These are phyloP conservation scores for Hordeum pubiflorum DNA, from an alignment of 202 grass and related monocot species.

Conservation along the genomic window DNA sequence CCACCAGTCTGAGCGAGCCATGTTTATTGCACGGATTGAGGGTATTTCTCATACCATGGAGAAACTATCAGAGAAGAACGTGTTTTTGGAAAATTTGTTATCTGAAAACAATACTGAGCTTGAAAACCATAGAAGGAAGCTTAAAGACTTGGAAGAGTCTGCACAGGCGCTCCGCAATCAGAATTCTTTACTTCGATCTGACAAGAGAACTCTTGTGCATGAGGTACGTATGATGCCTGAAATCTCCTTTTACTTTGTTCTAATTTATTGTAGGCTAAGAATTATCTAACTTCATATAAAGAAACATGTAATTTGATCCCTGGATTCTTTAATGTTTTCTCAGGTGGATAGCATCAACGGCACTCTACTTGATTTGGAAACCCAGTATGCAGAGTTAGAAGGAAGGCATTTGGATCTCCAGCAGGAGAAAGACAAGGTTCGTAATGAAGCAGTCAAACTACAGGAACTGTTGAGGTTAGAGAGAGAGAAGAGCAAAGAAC, in stretches of 20 bases:
- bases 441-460: conserved; percentile 42
- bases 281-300: conserved; percentile 4
- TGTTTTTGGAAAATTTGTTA: conserved; percentile 70
- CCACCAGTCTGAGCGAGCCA: conserved; percentile 50
- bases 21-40: conserved; percentile 52
- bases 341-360: conserved; percentile 63
- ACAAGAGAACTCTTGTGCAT: conserved; percentile 58
- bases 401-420: conserved; percentile 49
- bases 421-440: conserved; percentile 47
- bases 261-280: not conserved
- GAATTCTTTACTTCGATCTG: conserved; percentile 57
- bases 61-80: conserved; percentile 59
- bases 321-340: conserved; percentile 6
- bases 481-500: conserved; percentile 40
- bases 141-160: conserved; percentile 53
- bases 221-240: conserved; percentile 46
- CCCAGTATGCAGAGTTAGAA: conserved; percentile 60
- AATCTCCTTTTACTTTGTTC: conserved; percentile 13
- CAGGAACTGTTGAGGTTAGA: conserved; percentile 45
- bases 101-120: conserved; percentile 62
- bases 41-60: conserved; percentile 65
- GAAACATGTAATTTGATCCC: not conserved
- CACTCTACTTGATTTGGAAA: conserved; percentile 56
- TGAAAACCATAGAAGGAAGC: conserved; percentile 55
- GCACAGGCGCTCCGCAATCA: conserved; percentile 41